Evolutionary conservation across 805 yeast species (phyloP).

Genomic region (Grigorovia transvaalensis): DNA sequence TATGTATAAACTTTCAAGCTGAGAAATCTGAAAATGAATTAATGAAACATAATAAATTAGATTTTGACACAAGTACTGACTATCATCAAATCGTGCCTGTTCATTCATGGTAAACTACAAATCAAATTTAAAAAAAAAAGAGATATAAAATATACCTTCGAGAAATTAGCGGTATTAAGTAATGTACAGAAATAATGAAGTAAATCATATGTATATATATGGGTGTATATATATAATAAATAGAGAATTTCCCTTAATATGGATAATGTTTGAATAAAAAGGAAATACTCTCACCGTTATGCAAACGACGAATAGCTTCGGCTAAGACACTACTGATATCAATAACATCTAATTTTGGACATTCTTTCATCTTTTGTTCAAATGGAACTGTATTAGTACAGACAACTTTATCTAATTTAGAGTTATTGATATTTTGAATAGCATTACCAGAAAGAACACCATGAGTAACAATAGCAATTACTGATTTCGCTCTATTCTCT

Average conservation of each 20-base stretch:
- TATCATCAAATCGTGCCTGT: too few relatives aligned
- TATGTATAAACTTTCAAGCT: too few relatives aligned
- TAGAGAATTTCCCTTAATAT: conserved; percentile 6
- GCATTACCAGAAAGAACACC: conserved; percentile 74
- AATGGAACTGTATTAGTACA: conserved; percentile 78
- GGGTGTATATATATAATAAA: background rate
- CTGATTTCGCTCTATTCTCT: conserved; percentile 58
- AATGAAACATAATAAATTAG: too few relatives aligned
- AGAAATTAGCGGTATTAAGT: background rate
- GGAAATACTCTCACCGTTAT: conserved; percentile 78
- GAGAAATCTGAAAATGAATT: too few relatives aligned
- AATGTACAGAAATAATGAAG: background rate
- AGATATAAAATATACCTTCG: too few relatives aligned
- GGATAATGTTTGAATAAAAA: conserved; percentile 46
- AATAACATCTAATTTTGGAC: conserved; percentile 50
- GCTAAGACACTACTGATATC: conserved; percentile 69
- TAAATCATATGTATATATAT: background rate
- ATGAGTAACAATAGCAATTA: conserved; percentile 75
- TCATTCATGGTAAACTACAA: too few relatives aligned
- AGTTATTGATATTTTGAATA: conserved; percentile 55
- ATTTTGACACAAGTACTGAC: too few relatives aligned
- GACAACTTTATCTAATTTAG: conserved; percentile 57
- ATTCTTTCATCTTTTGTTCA: conserved; percentile 45
- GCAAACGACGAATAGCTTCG: conserved; percentile 75
- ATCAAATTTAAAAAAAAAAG: too few relatives aligned